Base-by-base conservation (phyloP, 768 basidiomycete species). In the Collybia nuda region DNA sequence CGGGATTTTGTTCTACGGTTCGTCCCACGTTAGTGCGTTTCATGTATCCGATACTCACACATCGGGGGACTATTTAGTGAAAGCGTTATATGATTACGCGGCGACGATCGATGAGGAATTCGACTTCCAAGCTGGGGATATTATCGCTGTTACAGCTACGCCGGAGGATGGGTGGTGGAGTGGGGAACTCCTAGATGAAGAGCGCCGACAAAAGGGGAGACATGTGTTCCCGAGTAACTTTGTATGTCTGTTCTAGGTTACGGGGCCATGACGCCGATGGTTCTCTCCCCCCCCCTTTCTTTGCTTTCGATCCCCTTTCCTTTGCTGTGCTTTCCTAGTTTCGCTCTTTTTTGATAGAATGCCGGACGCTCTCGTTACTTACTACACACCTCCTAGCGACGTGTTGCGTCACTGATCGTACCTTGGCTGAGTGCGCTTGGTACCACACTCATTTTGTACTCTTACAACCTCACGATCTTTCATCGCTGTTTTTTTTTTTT, bases 141-240 rank as follows among this genome's bases (percentile, higher is more conserved):
- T 97, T 56, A 97, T 98, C 56, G 95, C 94, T 6, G 95, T 98
- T 8, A 95, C 91, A 0, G 79, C 85, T 18, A 96, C 93, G 5
- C 93, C 93, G 4, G 93, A 94, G 59, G 95, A 97, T 60, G 96
- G 96, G 1, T 98, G 96, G 96, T 98, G 95, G 96, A 89, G 85
- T 49, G 96, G 96, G 19, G 86, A 89, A 58, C 67, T 93, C 51
- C 69, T 92, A n/a, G 88, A 90, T 54, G 88, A 91, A 57, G 74
- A 76, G 24, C 70, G 91, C 56, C 74, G 90, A 55, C 79, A 85
- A 55, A 74, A 76, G 14, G 90, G 90, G 26, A 74, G 85, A 49
- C 82, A 89, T 62, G 81, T 90, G 46, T 93, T 93, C 79, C 91
- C 90, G 48, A 92, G 90, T 68, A 93, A 93, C 64, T 93, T 90